Evolutionary conservation across 1,139 yeast species (phyloP).

Genomic region (Hyphopichia fennica): DNA sequence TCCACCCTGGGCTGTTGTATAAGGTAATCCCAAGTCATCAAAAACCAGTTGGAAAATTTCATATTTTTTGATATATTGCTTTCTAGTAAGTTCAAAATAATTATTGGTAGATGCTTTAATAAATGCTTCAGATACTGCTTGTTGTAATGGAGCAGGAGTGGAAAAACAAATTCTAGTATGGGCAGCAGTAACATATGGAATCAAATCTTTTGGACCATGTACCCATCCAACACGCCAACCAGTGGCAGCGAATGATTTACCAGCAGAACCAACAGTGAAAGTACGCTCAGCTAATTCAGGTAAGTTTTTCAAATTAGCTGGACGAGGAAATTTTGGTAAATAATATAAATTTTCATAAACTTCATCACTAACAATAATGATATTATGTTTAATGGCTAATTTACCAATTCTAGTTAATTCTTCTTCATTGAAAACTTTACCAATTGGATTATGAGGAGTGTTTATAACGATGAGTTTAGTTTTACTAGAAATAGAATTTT

Average conservation of each 20-base stretch:
- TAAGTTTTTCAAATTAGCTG: slow-evolving; percentile 66
- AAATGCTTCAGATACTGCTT: slow-evolving; percentile 82
- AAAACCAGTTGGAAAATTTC: slow-evolving; percentile 70
- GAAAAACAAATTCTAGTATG: slow-evolving; percentile 91
- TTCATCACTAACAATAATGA: slow-evolving; percentile 85
- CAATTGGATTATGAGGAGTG: slow-evolving; percentile 96
- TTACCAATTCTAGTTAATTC: slow-evolving; percentile 77
- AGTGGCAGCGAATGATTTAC: slow-evolving; percentile 95
- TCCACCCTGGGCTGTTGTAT: slow-evolving; percentile 89
- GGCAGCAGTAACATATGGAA: slow-evolving; percentile 82
- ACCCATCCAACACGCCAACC: slow-evolving; percentile 99
- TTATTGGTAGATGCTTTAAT: slow-evolving; percentile 55
- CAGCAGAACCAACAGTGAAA: slow-evolving; percentile 93
- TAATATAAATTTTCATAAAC: slow-evolving; percentile 90
- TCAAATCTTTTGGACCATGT: slow-evolving; percentile 79
- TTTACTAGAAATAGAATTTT: slow-evolving; percentile 63
- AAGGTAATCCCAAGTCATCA: slow-evolving; percentile 84
- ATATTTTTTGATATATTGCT: slow-evolving; percentile 68
- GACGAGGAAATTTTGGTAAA: slow-evolving; percentile 67
- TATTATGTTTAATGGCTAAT: slow-evolving; percentile 78
- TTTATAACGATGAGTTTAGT: slow-evolving; percentile 87
- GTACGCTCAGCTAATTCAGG: slow-evolving; percentile 81
- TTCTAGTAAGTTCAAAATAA: slow-evolving; percentile 70
- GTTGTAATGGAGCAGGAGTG: slow-evolving; percentile 91
- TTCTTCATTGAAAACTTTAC: slow-evolving; percentile 76